These are phyloP conservation scores for Castanea mollissima DNA, from an alignment of 306 rosid species.

Conservation along the genomic window DNA sequence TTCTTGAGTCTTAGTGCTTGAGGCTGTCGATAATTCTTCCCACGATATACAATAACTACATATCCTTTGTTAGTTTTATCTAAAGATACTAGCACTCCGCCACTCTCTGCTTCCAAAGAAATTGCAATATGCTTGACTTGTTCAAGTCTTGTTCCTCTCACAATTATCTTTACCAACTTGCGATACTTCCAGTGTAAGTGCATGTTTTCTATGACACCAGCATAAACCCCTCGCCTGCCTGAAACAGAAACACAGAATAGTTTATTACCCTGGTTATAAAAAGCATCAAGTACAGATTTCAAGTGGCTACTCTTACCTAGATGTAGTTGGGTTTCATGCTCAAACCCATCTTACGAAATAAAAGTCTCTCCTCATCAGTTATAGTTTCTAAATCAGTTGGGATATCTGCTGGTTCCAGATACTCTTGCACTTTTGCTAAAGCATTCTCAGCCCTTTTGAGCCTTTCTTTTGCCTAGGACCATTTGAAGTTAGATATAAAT, in stretches of 20 bases:
- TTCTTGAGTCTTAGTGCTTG: conserved; percentile 56
- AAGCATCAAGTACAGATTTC: conserved; percentile 21
- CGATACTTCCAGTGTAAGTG: conserved; percentile 94
- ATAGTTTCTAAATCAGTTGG: conserved; percentile 87
- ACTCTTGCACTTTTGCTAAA: conserved; percentile 64
- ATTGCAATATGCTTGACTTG: conserved; percentile 81
- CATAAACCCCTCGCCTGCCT: conserved; percentile 83
- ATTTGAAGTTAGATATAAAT: conserved; percentile 37
- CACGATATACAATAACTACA: conserved; percentile 75
- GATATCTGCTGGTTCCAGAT: conserved; percentile 65
- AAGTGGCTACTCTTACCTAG: conserved; percentile 56
- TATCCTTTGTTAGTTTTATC: conserved; percentile 74
- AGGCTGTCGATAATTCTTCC: conserved; percentile 79
- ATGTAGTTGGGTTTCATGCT: conserved; percentile 81
- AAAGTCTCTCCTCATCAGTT: conserved; percentile 75
- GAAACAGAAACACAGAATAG: conserved; percentile 29
- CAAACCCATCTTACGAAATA: conserved; percentile 86
- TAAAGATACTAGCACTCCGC: conserved; percentile 77
- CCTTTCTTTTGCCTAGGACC: conserved; percentile 67
- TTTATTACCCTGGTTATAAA: conserved; percentile 4
- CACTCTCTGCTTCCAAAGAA: conserved; percentile 95
- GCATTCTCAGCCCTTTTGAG: conserved; percentile 70
- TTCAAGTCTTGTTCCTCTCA: conserved; percentile 59
- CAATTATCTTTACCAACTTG: conserved; percentile 83
- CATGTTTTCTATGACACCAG: conserved; percentile 93